Conservation (phyloP, 2,329 filamentous ascomycete species). For the Pyrenophora graminea region DNA sequence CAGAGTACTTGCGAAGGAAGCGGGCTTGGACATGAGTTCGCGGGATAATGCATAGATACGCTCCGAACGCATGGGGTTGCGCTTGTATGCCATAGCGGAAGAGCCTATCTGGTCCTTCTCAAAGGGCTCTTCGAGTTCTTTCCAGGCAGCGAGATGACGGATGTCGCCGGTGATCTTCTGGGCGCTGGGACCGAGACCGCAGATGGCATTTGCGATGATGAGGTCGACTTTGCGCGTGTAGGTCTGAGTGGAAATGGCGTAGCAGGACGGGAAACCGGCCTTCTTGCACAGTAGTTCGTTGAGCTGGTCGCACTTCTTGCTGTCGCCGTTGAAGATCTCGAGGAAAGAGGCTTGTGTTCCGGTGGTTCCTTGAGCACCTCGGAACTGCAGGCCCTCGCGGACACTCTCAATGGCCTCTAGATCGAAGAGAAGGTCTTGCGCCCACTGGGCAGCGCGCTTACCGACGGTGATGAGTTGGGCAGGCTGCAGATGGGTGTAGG, state of each 20-base stretch:
- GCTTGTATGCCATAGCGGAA: slow-evolving; percentile 66
- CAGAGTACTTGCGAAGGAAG: slow-evolving; percentile 66
- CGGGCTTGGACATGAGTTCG: slow-evolving; percentile 58
- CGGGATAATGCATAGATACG: slow-evolving; percentile 64
- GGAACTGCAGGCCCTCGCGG: slow-evolving; percentile 71
- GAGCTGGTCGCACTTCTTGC: slow-evolving; percentile 63
- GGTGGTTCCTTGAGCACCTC: slow-evolving; percentile 61
- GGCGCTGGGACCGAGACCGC: slow-evolving; percentile 77
- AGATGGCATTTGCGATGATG: slow-evolving; percentile 77
- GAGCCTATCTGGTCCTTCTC: slow-evolving; percentile 68
- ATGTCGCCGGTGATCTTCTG: slow-evolving; percentile 76
- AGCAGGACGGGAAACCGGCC: slow-evolving; percentile 65
- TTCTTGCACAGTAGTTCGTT: slow-evolving; percentile 68
- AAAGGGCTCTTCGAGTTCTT: slow-evolving; percentile 86
- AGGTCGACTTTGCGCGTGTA: slow-evolving; percentile 83
- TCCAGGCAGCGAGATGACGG: slow-evolving; percentile 71
- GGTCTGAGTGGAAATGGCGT: slow-evolving; percentile 71
- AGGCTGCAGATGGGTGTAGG: slow-evolving; percentile 74
- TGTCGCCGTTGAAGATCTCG: slow-evolving; percentile 66
- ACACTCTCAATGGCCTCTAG: slow-evolving; percentile 73
- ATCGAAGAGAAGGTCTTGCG: slow-evolving; percentile 76
- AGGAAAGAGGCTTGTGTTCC: slow-evolving; percentile 68
- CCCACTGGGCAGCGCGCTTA: slow-evolving; percentile 72
- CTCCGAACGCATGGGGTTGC: slow-evolving; percentile 63
- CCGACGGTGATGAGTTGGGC: slow-evolving; percentile 69